Evolutionary conservation across 495 filamentous ascomycete species (phyloP), one percentile per base, ranked within the genome.

Genomic region (Thermothielavioides terrestris): DNA sequence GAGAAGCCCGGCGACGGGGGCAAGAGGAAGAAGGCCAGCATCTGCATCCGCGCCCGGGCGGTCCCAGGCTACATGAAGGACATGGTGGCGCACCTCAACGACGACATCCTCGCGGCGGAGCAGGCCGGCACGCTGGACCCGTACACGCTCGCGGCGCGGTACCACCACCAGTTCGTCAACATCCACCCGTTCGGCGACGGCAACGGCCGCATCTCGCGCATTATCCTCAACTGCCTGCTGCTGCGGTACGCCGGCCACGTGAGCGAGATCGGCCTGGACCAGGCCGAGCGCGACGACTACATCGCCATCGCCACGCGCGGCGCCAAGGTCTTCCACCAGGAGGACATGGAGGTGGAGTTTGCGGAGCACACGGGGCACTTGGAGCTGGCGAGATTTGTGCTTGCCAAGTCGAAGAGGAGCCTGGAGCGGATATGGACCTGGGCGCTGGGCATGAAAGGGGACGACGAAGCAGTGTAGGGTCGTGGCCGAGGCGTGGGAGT

Each of bases 21-120:
- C 17, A 61, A 42, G 60, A 67, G 45, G 52, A 53, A 46, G 43
- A 68, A 52, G 27, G 57, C 41, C 30, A 14, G 15, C 18, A 60
- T 53, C 42, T 67, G 59, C 38, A 57, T 50, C 26, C 53, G 46
- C 10, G 58, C 57, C 26, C 60, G 27, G 0, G 25, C 31, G 1
- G 59, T 70, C 0, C 62, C 63, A 1, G 5, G 15, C 10, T 62
- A 64, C n/a, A 71, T 70, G 68, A 58, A 49, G 26, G 46, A 54
- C 1, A 42, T 70, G 42, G 49, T 70, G 3, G 46, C 27, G 2
- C 58, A 65, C 30, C 49, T 70, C 1, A 42, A 58, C 8, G 32
- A 42, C 0, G 64, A 65, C 37, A n/a, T 25, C 10, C 20, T 6
- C 37, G 37, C 12, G 17, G 44, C 26, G 1, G 58, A 53, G 15